A percentile compares a stretch with the other conserved stretches of the same genome.
These are phyloP conservation scores for Fusarium cyanostomum DNA, from an alignment of 2,329 filamentous ascomycete species.

Conservation along the genomic window DNA sequence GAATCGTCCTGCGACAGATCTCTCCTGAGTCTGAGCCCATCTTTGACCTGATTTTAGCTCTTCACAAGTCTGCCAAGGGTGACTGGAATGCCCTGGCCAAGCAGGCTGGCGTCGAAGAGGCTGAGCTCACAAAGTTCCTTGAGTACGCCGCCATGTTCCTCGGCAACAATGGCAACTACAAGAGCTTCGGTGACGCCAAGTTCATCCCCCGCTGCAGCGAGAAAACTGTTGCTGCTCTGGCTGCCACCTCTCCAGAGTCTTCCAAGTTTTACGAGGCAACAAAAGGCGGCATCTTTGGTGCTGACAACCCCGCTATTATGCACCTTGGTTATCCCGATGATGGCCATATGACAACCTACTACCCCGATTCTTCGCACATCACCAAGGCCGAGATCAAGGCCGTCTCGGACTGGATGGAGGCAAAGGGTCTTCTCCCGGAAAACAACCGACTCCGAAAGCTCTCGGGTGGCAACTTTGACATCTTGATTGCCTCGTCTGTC, in stretches of 20 bases:
- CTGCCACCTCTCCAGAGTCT: constrained; percentile 67
- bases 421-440: constrained; percentile 76
- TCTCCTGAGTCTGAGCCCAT: constrained; percentile 84
- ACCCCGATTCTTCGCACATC: constrained; percentile 78
- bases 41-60: constrained; percentile 80
- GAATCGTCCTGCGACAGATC: constrained; percentile 82
- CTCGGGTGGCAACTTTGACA: constrained; percentile 70
- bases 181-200: constrained; percentile 86
- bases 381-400: constrained; percentile 78
- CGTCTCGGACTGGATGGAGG: constrained; percentile 77
- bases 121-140: constrained; percentile 74
- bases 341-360: constrained; percentile 84
- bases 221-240: constrained; percentile 71
- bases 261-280: constrained; percentile 73
- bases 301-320: constrained; percentile 70
- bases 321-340: constrained; percentile 79
- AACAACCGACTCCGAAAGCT: constrained; percentile 81
- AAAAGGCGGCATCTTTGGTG: constrained; percentile 76
- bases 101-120: constrained; percentile 70
- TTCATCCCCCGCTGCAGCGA: constrained; percentile 78
- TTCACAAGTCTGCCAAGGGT: constrained; percentile 72
- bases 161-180: constrained; percentile 85
- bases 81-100: constrained; percentile 75
- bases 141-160: constrained; percentile 83
- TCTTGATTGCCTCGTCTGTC: constrained; percentile 77